These are phyloP conservation scores for Waltergamsia citrina DNA, from an alignment of 2,329 filamentous ascomycete species.

Conservation along the genomic window DNA sequence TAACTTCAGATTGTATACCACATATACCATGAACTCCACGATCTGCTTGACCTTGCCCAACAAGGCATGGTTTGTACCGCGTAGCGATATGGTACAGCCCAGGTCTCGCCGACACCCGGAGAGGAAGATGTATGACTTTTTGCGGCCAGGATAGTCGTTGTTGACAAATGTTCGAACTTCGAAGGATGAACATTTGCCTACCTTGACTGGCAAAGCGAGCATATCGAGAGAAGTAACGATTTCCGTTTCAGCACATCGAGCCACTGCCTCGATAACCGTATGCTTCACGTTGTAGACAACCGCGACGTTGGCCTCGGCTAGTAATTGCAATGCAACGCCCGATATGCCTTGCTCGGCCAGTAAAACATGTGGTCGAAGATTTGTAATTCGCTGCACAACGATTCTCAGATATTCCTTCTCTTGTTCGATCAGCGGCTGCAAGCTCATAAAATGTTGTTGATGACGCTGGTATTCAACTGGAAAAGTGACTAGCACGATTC, in stretches of 20 bases:
- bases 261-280: constrained; percentile 90
- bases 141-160: constrained; percentile 59
- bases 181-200: constrained; percentile 77
- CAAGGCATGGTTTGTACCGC: constrained; percentile 64
- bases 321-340: constrained; percentile 77
- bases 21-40: constrained; percentile 98
- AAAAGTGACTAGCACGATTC: constrained; percentile 89
- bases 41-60: constrained; percentile 81
- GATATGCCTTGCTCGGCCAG: constrained; percentile 92
- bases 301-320: constrained; percentile 81
- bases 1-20: constrained; percentile 93
- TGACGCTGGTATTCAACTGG: constrained; percentile 93
- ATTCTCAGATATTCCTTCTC: constrained; percentile 90
- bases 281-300: constrained; percentile 96
- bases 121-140: constrained; percentile 93
- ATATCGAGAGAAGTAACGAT: constrained; percentile 95
- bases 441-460: constrained; percentile 84
- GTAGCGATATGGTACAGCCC: constrained; percentile 87
- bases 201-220: constrained; percentile 61
- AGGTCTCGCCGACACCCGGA: constrained; percentile 84
- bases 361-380: constrained; percentile 73
- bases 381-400: constrained; percentile 83
- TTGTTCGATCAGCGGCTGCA: constrained; percentile 93
- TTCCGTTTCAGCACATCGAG: constrained; percentile 81
- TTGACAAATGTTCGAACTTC: constrained; percentile 95